These are phyloP conservation scores for Syncephalastrum contaminatum DNA, from an alignment of 371 early-diverging fungal genomes.

Conservation along the genomic window DNA sequence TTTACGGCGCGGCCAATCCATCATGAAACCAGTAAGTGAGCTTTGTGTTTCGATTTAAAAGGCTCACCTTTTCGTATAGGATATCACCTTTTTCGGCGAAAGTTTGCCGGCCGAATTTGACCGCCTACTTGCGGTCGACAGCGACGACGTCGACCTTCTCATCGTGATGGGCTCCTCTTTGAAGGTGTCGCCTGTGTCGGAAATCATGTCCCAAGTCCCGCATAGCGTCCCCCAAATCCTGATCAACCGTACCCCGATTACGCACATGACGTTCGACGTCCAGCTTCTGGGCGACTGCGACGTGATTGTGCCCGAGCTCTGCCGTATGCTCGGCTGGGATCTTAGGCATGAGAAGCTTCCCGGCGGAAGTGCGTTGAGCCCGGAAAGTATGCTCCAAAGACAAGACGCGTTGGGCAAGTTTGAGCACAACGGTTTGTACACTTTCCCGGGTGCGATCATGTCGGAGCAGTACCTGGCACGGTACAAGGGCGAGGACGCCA, in stretches of 20 bases:
- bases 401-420: conserved; percentile 12
- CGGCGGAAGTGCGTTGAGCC: conserved; percentile 47
- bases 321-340: conserved; percentile 76
- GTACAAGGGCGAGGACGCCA: no score
- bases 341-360: conserved; percentile 52
- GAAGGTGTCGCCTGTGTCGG: conserved; percentile 93
- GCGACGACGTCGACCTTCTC: conserved; percentile 76
- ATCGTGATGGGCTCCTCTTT: conserved; percentile 95
- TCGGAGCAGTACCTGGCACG: conserved; percentile 20
- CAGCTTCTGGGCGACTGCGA: conserved; percentile 90
- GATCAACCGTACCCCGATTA: conserved; percentile 88
- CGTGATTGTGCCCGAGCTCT: conserved; percentile 78
- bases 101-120: conserved; percentile 82
- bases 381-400: conserved; percentile 22
- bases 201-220: conserved; percentile 84
- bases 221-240: conserved; percentile 85
- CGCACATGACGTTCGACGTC: conserved; percentile 84
- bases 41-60: background rate
- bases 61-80: conserved; percentile 28
- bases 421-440: conserved; percentile 39
- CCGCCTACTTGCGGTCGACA: conserved; percentile 65
- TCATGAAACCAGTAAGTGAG: conserved; percentile 48
- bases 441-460: conserved; percentile 46
- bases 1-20: conserved; percentile 24
- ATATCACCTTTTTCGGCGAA: conserved; percentile 96